Percentiles rank a stretch among this genome's conserved stretches.
Evolutionary conservation across 805 yeast genomes (phyloP).

Genomic region (Candida loeiensis): DNA sequence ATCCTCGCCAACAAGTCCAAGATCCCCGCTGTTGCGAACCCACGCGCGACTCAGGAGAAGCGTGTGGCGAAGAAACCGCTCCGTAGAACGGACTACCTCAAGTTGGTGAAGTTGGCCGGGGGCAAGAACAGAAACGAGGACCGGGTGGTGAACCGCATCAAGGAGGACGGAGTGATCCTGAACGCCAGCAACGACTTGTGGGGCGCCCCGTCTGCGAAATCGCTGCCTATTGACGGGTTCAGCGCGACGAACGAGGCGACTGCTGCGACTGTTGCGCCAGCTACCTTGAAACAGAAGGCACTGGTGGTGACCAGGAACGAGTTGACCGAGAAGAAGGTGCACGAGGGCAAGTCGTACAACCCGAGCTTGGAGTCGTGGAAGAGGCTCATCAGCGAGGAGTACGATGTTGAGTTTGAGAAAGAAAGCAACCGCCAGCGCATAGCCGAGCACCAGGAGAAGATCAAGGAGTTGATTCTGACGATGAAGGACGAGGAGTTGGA

Average conservation of each 20-base stretch:
- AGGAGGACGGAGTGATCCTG: constrained; percentile 50
- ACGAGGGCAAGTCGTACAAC: constrained; percentile 89
- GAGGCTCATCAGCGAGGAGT: constrained; percentile 63
- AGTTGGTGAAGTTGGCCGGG: constrained; percentile 64
- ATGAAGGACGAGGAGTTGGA: constrained; percentile 56
- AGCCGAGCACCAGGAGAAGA: constrained; percentile 59
- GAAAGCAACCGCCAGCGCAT: constrained; percentile 63
- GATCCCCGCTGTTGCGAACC: constrained; percentile 53
- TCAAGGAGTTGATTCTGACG: constrained; percentile 61
- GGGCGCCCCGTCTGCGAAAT: constrained; percentile 38
- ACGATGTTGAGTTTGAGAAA: constrained; percentile 55
- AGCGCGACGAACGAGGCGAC: constrained; percentile 24
- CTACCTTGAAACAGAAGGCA: constrained; percentile 52
- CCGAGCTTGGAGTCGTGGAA: constrained; percentile 87
- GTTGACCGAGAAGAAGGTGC: constrained; percentile 45
- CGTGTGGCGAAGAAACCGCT: constrained; percentile 48
- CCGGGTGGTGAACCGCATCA: constrained; percentile 49
- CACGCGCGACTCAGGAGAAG: constrained; percentile 9
- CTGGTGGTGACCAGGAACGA: constrained; percentile 50
- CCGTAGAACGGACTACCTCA: constrained; percentile 56
- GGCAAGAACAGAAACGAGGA: constrained; percentile 64
- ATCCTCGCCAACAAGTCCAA: constrained; percentile 73
- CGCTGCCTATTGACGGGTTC: constrained; percentile 16
- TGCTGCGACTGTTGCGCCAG: constrained; percentile 49
- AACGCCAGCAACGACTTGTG: constrained; percentile 58